These are phyloP conservation scores for Raphanus sativus DNA, from an alignment of 345 rosid genomes.

Conservation along the genomic window DNA sequence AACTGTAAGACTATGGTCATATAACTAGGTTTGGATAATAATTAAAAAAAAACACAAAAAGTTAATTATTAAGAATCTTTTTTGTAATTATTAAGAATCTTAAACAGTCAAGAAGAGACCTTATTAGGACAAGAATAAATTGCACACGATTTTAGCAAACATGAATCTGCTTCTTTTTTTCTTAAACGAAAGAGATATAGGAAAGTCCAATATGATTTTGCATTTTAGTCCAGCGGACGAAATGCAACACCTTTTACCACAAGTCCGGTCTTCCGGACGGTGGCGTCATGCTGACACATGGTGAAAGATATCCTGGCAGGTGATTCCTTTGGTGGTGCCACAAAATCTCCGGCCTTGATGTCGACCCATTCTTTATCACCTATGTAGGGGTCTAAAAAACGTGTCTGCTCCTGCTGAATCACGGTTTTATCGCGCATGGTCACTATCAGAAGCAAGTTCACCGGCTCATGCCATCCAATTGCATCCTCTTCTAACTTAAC, in stretches of 20 bases:
- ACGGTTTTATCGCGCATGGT: neutral
- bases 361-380: neutral
- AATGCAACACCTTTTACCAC: neutral
- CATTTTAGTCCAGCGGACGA: neutral
- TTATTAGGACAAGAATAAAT: neutral
- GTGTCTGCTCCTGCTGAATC: neutral
- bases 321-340: neutral
- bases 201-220: no score
- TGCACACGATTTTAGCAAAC: no score
- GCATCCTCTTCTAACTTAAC: neutral
- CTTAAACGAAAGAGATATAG: no score
- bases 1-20: no score
- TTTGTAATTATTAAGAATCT: neutral
- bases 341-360: neutral
- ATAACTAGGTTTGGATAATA: no score
- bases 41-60: no score
- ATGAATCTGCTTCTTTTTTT: no score
- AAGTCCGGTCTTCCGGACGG: neutral
- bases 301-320: neutral
- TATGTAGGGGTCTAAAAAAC: neutral
- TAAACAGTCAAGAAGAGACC: neutral
- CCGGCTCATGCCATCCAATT: neutral
- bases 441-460: neutral
- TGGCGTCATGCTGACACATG: neutral
- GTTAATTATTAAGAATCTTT: neutral